Conservation (phyloP, 1,139 yeast species). For the Martiniozyma asiatica region DNA sequence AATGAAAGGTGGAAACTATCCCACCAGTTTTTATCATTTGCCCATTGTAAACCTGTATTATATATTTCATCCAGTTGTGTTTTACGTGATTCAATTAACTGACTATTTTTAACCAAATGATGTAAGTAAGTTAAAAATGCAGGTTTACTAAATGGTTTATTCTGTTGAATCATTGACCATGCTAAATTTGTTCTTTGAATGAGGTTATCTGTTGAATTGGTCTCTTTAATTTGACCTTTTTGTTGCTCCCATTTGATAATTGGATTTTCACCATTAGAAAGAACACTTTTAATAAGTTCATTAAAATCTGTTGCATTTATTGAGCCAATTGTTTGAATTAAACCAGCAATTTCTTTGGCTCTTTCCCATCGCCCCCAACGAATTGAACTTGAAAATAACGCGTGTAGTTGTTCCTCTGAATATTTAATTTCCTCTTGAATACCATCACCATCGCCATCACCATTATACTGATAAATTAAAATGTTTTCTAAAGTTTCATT, state of each 20-base stretch:
- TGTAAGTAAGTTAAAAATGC: conserved; percentile 19
- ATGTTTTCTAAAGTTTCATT: conserved; percentile 21
- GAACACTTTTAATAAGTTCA: conserved; percentile 15
- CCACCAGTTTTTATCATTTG: conserved; percentile 18
- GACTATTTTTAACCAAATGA: conserved; percentile 14
- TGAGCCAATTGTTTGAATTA: conserved; percentile 15
- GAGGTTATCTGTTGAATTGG: no score
- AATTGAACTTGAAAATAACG: conserved; percentile 29
- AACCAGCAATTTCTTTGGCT: conserved; percentile 26
- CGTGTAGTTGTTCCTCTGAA: conserved; percentile 23
- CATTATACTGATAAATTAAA: conserved; percentile 4
- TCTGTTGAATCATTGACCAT: conserved; percentile 18
- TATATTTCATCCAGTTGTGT: conserved; percentile 16
- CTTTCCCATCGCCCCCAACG: conserved; percentile 28
- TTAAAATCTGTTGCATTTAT: conserved; percentile 17
- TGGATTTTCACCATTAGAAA: conserved; percentile 5
- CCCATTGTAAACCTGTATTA: conserved; percentile 8
- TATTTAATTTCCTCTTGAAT: conserved; percentile 14
- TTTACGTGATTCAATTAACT: conserved; percentile 14
- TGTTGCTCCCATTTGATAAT: not conserved
- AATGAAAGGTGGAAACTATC: conserved; percentile 18
- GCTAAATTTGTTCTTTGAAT: conserved; percentile 10
- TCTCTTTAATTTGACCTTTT: not conserved
- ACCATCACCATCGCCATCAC: conserved; percentile 7
- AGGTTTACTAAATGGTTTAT: conserved; percentile 13